Evolutionary conservation across 192 early-diverging fungal species (phyloP), one percentile per base, ranked within the genome.

Genomic region (Backusella australiensis): DNA sequence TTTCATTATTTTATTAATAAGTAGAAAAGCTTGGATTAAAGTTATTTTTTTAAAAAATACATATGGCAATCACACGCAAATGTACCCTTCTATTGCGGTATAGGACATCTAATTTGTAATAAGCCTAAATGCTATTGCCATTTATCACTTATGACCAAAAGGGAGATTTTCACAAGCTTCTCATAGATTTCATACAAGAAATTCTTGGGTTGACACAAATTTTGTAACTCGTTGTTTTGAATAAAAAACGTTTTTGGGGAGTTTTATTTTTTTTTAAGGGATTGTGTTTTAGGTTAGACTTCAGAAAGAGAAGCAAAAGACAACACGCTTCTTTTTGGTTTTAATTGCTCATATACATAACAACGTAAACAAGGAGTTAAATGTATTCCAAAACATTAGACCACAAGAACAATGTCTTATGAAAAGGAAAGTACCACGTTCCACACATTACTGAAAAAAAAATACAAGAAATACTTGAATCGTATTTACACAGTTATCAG

Each of bases 331-430:
- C 11, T 26, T 63, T 0, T 29, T 29, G 15, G 19, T 6, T 49
- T 49, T n/a, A n/a, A 19, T 49, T n/a, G 19, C 46, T n/a, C 46
- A 49, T 49, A 49, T n/a, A n/a, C 1, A 49, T 7, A n/a, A 6
- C 17, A 46, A n/a, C 4, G 4, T 49, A 49, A 44, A 1, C 14
- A 44, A n/a, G 46, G 19, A 7, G 19, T n/a, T 49, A 17, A n/a
- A 19, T n/a, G 6, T 0, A 7, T 49, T 56, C 21, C 56, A 23
- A 63, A 63, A 63, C 26, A 63, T 63, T 29, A 63, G 26, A 26
- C 56, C 56, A 63, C 56, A 63, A 63, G 56, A 63, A 63, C 56
- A 63, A 63, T 63, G 56, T 63, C 56, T 63, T 63, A 29, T 63
- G 56, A 63, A 59, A 59, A 59, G 17, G 19, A 59, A 26, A 26